Conservation (phyloP, 1,284 basidiomycete species). For the Trichosporon ovoides region DNA sequence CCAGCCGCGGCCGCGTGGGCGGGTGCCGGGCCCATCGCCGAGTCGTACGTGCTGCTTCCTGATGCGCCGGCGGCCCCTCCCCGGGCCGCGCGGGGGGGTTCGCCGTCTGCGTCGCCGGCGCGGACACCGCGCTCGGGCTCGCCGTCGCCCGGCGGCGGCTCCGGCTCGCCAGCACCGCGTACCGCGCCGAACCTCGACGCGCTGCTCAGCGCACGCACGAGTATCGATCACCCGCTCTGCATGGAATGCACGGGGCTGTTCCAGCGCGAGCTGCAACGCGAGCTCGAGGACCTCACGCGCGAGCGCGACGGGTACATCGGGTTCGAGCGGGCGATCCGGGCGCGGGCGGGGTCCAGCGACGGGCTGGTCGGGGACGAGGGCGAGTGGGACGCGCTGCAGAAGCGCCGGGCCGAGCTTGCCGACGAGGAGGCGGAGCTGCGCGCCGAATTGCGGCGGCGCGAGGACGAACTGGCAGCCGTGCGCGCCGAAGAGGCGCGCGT, state of each 20-base stretch:
- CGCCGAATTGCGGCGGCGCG: slow-evolving; percentile 49
- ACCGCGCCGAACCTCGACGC: slow-evolving; percentile 57
- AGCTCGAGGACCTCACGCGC: slow-evolving; percentile 82
- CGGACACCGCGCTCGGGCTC: slow-evolving; percentile 15
- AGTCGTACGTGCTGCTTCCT: slow-evolving; percentile 83
- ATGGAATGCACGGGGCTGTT: slow-evolving; percentile 85
- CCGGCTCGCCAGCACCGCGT: slow-evolving; percentile 24
- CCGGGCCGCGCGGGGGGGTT: background rate
- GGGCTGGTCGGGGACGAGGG: slow-evolving; percentile 37
- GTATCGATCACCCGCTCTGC: slow-evolving; percentile 91
- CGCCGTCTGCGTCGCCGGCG: background rate
- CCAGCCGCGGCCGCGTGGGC: slow-evolving; percentile 42
- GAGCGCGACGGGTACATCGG: slow-evolving; percentile 89
- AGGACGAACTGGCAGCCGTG: slow-evolving; percentile 67
- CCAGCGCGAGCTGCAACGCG: slow-evolving; percentile 67
- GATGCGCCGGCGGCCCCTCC: slow-evolving; percentile 47
- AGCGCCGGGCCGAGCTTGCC: slow-evolving; percentile 53
- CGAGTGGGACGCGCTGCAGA: slow-evolving; percentile 58
- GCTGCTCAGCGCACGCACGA: slow-evolving; percentile 69
- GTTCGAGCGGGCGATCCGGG: slow-evolving; percentile 72
- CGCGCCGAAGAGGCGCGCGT: slow-evolving; percentile 69
- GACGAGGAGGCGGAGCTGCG: slow-evolving; percentile 59
- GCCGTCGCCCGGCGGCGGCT: slow-evolving; percentile 16
- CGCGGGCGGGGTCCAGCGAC: slow-evolving; percentile 45
- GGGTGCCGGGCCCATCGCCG: slow-evolving; percentile 57